Evolutionary conservation across 2,329 filamentous ascomycete species (phyloP).

Genomic region (Coniella vitis): DNA sequence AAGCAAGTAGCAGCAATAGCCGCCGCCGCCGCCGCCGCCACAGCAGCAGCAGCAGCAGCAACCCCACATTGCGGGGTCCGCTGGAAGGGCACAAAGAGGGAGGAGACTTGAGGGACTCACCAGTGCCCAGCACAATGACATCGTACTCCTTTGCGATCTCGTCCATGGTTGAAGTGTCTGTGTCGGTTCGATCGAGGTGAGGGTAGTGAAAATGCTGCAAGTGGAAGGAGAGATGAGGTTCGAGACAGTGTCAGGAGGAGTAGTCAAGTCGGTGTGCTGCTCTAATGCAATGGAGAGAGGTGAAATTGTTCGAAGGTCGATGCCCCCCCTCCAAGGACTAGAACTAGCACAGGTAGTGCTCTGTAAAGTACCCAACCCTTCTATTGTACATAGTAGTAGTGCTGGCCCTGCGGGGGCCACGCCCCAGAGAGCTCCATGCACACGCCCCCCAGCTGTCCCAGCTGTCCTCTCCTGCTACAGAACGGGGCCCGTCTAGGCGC

Average conservation of each 20-base stretch:
- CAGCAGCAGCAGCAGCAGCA: conserved; percentile 13
- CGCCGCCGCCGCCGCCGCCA: no score
- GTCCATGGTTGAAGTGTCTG: conserved; percentile 61
- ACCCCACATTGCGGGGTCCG: conserved; percentile 23
- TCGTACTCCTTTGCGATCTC: conserved; percentile 98
- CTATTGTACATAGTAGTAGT: not conserved
- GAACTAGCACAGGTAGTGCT: not conserved
- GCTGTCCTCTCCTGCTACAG: not conserved
- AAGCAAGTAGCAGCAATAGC: no score
- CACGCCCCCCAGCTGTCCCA: not conserved
- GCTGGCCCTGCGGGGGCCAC: not conserved
- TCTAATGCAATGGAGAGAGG: conserved; percentile 11
- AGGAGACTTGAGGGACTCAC: conserved; percentile 45
- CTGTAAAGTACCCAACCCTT: no score
- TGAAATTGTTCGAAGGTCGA: conserved; percentile 10
- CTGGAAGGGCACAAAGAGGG: conserved; percentile 6
- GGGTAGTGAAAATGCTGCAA: conserved; percentile 3
- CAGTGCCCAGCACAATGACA: conserved; percentile 95
- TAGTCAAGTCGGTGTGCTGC: conserved; percentile 3
- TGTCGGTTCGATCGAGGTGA: conserved; percentile 17
- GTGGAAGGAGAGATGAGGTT: conserved; percentile 4
- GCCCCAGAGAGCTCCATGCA: not conserved
- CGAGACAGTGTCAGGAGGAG: conserved; percentile 7
- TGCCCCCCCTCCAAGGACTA: conserved; percentile 4
- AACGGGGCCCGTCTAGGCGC: not conserved